phyloP scores from a whole-genome alignment of 78 protist genomes.

The slime mould (Dictyostelium discoideum) region DNA sequence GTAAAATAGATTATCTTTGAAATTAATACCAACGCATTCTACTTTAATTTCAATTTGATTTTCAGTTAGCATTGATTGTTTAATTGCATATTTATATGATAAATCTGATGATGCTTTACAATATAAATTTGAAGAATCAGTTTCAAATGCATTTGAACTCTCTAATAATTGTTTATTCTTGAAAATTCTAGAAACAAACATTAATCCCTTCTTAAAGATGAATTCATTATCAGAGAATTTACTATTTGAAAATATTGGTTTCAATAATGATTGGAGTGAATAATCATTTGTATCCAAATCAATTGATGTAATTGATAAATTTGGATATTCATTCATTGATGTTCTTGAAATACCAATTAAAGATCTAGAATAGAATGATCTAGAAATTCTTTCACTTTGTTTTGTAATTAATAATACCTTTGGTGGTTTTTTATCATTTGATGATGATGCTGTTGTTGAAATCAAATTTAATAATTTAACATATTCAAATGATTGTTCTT shows the following conservation, averaged over 20 bases:
- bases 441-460: not conserved
- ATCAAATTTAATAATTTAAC: not conserved
- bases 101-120: not conserved
- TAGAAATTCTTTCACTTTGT: not conserved
- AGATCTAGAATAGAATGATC: constrained; percentile 12
- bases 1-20: constrained; percentile 47
- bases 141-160: not conserved
- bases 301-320: not conserved
- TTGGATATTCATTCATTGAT: constrained; percentile 23
- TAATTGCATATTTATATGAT: not conserved
- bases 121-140: not conserved
- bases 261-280: not conserved
- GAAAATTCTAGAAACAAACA: constrained; percentile 6
- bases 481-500: not conserved
- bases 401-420: not conserved
- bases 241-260: not conserved
- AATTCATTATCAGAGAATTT: not conserved
- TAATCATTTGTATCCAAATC: constrained; percentile 40
- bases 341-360: constrained; percentile 43
- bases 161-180: not conserved
- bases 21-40: constrained; percentile 49
- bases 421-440: not conserved
- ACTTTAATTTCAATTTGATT: constrained; percentile 22
- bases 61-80: not conserved
- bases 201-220: not conserved